Evolutionary conservation across 169 alveolate species (phyloP), one percentile per base, ranked within the genome.

Genomic region (Plasmodium berghei): DNA sequence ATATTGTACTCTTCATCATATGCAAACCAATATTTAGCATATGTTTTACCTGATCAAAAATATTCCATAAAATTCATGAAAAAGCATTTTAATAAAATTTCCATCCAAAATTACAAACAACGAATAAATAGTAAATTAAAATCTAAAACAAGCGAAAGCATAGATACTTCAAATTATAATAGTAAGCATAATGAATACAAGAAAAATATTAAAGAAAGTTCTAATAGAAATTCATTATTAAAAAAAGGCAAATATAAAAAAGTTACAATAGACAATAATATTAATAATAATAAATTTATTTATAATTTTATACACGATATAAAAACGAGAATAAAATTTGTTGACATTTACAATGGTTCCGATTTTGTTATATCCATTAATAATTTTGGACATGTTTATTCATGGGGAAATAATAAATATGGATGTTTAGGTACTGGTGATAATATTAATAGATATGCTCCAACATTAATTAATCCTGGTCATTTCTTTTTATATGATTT

Each of bases 371-470:
- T 75, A 63, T 75, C 89, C 59, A 75, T 75, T 62, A 75, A 75
- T 58, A 75, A 75, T 63, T 75, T 75, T 62, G 89, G 89, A 40
- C 89, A 75, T 75, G 89, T 75, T 56, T 75, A 75, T 64, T 24
- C 89, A 49, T 75, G 89, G 89, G 89, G 89, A 26, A 75, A 75
- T 67, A 75, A 75, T 49, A 75, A 75, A 64, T 75, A 75, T 64
- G 89, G 89, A 48, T 75, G 89, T 22, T 64, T 75, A 75, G 89
- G 89, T 34, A 75, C 89, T 16, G 89, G 89, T 22, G 89, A 75
- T 75, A 75, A 48, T 45, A 64, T 75, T 56, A 75, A 75, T 52
- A 75, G 89, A 28, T 75, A 75, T 22, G 75, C 75, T 14, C 89
- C 89, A 26, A 75, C 89, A 45, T 58, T 75, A 64, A 75, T 75